phyloP scores from a whole-genome alignment of 805 yeast species.

The Starmerella davenportii region DNA sequence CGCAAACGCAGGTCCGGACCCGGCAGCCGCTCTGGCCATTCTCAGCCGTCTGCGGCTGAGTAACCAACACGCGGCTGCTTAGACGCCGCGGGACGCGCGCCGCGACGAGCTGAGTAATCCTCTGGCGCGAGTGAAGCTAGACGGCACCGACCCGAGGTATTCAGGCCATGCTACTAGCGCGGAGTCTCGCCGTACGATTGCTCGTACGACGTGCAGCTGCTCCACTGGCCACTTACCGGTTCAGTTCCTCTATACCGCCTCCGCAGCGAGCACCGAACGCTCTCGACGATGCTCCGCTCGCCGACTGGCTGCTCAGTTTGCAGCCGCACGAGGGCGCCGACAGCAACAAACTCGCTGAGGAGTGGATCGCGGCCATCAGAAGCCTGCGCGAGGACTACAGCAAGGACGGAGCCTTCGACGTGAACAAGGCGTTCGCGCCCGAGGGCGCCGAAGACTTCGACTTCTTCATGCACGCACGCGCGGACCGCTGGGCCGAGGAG shows the following conservation, averaged over 20 bases:
- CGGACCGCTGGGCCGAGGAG: constrained; percentile 17
- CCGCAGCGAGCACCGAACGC: background rate
- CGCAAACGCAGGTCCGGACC: constrained; percentile 12
- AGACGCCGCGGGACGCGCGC: too few species aligned
- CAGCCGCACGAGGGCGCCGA: constrained; percentile 20
- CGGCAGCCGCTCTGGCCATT: background rate
- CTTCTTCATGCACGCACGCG: constrained; percentile 14
- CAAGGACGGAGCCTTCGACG: constrained; percentile 24
- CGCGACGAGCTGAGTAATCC: too few species aligned
- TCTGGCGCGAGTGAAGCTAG: too few species aligned
- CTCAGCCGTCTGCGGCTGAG: background rate
- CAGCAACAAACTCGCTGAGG: constrained; percentile 19
- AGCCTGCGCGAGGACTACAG: constrained; percentile 26
- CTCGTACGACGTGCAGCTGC: too few species aligned
- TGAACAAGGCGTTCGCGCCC: constrained; percentile 28
- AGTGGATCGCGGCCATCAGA: constrained; percentile 28
- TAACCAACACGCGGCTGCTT: too few species aligned
- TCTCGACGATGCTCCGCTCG: background rate
- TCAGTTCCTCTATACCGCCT: too few species aligned
- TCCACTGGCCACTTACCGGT: too few species aligned
- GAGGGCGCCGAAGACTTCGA: constrained; percentile 25
- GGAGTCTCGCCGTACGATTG: too few species aligned
- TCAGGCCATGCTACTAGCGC: too few species aligned
- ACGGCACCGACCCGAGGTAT: too few species aligned
- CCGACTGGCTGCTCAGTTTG: background rate